These are phyloP conservation scores for Aureobasidium sp. DNA, from an alignment of 2,329 filamentous ascomycete species.

Conservation along the genomic window DNA sequence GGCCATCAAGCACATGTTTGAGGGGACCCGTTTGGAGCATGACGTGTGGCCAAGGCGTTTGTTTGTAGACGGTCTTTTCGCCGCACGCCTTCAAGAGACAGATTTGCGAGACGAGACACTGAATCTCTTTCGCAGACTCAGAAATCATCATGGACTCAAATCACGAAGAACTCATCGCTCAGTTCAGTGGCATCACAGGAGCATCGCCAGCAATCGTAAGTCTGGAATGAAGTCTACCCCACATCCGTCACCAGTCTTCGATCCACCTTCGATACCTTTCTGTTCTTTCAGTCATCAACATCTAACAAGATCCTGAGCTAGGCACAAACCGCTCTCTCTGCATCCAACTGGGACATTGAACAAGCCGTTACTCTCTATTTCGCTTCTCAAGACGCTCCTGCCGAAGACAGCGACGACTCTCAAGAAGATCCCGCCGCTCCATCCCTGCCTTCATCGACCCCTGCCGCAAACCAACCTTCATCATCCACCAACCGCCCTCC, in stretches of 20 bases:
- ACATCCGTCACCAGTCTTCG: constrained; percentile 4
- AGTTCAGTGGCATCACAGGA: constrained; percentile 33
- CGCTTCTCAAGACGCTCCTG: constrained; percentile 29
- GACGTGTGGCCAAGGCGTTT: constrained; percentile 3
- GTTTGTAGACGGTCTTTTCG: neutral
- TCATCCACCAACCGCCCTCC: constrained; percentile 16
- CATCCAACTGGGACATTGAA: constrained; percentile 40
- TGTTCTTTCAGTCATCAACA: neutral
- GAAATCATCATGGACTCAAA: constrained; percentile 24
- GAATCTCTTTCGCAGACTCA: neutral
- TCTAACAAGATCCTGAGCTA: constrained; percentile 18
- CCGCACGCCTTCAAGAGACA: neutral
- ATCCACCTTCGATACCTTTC: neutral
- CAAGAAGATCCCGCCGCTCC: constrained; percentile 14
- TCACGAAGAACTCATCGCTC: constrained; percentile 27
- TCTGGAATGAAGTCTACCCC: constrained; percentile 1
- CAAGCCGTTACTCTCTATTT: constrained; percentile 40
- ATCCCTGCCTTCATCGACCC: constrained; percentile 16
- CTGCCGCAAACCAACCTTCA: constrained; percentile 12
- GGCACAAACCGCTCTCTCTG: constrained; percentile 38
- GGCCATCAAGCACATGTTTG: neutral
- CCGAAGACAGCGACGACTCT: constrained; percentile 30
- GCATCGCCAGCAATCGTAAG: constrained; percentile 28
- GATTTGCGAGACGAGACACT: neutral
- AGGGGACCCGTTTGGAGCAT: constrained; percentile 3